These are phyloP conservation scores for Trypanosoma scelopori DNA, from an alignment of 208 protist species.

Conservation along the genomic window DNA sequence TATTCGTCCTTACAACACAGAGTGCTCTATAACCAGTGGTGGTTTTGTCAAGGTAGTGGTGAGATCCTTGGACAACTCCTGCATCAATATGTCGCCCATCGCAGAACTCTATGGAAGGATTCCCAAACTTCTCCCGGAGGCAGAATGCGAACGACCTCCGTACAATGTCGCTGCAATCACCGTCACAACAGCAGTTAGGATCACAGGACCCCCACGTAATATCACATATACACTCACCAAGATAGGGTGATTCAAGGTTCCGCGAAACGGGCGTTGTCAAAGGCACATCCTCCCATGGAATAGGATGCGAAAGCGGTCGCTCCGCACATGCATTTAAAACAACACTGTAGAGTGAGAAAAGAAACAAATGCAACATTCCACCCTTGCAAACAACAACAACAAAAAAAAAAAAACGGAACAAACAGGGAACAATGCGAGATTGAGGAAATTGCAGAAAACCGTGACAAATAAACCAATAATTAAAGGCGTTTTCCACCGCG, in stretches of 20 bases:
- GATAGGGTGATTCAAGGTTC: conserved; percentile 71
- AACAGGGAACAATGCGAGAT: too few species aligned
- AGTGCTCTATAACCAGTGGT: conserved; percentile 34
- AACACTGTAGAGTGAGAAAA: too few species aligned
- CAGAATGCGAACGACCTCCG: conserved; percentile 49
- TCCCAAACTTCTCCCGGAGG: conserved; percentile 48
- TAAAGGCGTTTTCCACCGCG: too few species aligned
- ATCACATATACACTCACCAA: conserved; percentile 79
- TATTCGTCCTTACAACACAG: conserved; percentile 69
- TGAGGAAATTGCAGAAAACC: too few species aligned
- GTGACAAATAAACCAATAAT: too few species aligned
- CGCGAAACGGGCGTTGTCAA: conserved; percentile 27
- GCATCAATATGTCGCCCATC: conserved; percentile 32
- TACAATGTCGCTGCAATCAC: conserved; percentile 44
- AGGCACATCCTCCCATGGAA: conserved; percentile 51
- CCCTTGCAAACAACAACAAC: too few species aligned
- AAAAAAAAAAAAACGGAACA: too few species aligned
- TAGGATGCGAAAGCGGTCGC: conserved; percentile 26
- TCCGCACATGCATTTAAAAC: conserved; percentile 18
- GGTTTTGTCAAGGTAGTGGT: conserved; percentile 47
- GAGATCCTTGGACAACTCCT: conserved; percentile 43
- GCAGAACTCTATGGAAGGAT: conserved; percentile 59
- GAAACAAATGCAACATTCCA: too few species aligned
- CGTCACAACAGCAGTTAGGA: conserved; percentile 77
- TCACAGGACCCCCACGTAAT: conserved; percentile 64